Percentiles rank a stretch among this genome's conserved stretches.
phyloP scores from a whole-genome alignment of 768 basidiomycete species.

The Podaxis sp. region DNA sequence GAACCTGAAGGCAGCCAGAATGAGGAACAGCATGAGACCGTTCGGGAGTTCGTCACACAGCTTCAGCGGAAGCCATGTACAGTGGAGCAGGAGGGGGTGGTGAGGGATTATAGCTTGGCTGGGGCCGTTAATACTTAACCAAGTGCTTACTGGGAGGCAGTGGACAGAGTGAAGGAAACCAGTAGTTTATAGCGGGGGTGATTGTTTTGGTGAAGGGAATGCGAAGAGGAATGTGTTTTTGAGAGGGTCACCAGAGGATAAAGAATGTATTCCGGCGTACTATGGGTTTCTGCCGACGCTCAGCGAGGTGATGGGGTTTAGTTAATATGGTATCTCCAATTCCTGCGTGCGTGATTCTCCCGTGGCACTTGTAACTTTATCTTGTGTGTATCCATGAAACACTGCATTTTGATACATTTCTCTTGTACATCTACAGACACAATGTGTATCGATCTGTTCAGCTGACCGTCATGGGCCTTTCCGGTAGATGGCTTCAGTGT shows the following conservation, averaged over 20 bases:
- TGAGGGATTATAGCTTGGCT: neutral
- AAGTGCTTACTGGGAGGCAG: neutral
- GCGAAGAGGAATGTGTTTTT: neutral
- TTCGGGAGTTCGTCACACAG: neutral
- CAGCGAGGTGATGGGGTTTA: neutral
- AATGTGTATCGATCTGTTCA: too few species aligned
- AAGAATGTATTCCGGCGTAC: neutral
- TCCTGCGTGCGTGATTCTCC: too few species aligned
- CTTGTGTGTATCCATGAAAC: too few species aligned
- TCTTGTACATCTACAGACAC: too few species aligned
- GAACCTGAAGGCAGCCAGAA: neutral
- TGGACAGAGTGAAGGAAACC: neutral
- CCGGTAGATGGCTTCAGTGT: too few species aligned
- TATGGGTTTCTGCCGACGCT: neutral
- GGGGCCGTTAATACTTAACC: neutral
- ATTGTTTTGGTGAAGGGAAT: slow-evolving; percentile 1
- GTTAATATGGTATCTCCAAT: neutral
- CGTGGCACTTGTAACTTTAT: too few species aligned
- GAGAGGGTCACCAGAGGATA: neutral
- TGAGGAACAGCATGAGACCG: neutral
- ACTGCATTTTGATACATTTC: too few species aligned
- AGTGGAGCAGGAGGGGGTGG: neutral
- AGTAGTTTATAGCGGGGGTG: neutral
- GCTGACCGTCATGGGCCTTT: too few species aligned
- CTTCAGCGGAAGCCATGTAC: neutral